Percentiles rank a stretch among this genome's conserved stretches.
These are phyloP conservation scores for Leishmania arabica DNA, from an alignment of 208 protist species.

Conservation along the genomic window DNA sequence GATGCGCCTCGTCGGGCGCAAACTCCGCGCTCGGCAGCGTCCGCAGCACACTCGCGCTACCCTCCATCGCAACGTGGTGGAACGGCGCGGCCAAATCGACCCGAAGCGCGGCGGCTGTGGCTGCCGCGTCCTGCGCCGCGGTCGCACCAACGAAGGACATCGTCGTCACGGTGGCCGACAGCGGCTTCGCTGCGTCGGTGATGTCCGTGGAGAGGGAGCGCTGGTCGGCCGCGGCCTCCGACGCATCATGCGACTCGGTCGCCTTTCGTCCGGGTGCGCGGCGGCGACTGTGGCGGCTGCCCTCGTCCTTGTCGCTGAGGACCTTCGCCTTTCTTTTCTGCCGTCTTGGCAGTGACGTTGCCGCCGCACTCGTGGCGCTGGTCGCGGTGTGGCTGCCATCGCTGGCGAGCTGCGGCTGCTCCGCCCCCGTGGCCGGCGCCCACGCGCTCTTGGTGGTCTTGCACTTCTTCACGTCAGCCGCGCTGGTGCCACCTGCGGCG, in stretches of 20 bases:
- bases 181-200: not conserved
- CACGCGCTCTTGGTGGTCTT: not conserved
- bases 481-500: not conserved
- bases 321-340: not conserved
- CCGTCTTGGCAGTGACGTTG: not conserved
- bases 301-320: not conserved
- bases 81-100: slow-evolving; percentile 36
- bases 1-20: slow-evolving; percentile 49
- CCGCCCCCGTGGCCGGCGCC: not conserved
- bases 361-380: not conserved
- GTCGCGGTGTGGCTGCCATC: not conserved
- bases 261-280: not conserved
- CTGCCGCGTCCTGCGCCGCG: slow-evolving; percentile 12
- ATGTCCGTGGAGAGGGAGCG: not conserved
- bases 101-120: slow-evolving; percentile 13
- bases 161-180: not conserved
- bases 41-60: slow-evolving; percentile 17
- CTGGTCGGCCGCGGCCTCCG: not conserved
- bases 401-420: not conserved
- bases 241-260: not conserved
- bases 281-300: no score
- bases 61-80: slow-evolving; percentile 34
- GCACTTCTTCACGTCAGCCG: not conserved
- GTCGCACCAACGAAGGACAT: not conserved
- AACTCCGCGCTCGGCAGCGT: slow-evolving; percentile 18